Evolutionary conservation across 305 asterid species (phyloP).

Genomic region (Stenogyne calaminthoides): DNA sequence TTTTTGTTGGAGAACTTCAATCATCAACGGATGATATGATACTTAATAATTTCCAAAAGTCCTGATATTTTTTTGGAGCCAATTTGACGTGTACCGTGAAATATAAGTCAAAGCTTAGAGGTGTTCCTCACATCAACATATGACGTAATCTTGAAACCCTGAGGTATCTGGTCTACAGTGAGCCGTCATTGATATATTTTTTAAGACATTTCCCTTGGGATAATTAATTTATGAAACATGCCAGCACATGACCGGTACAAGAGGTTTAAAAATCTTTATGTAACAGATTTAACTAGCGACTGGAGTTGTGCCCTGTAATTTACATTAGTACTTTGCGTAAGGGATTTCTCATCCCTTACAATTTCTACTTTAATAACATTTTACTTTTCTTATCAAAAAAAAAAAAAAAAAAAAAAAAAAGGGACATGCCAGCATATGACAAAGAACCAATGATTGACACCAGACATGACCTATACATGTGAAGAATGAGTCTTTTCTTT

Average conservation of each 20-base stretch:
- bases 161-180: background rate
- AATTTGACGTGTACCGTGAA: conserved; percentile 4
- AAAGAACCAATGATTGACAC: background rate
- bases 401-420: background rate
- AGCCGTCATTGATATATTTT: background rate
- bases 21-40: conserved; percentile 14
- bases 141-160: conserved; percentile 4
- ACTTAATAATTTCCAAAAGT: conserved; percentile 1
- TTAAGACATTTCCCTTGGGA: background rate
- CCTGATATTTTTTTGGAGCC: conserved; percentile 9
- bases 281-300: too few relatives aligned
- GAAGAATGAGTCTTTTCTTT: conserved; percentile 19
- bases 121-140: conserved; percentile 3
- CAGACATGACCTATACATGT: background rate
- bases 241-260: background rate
- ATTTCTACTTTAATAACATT: too few relatives aligned
- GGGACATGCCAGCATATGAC: background rate
- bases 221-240: conserved; percentile 3
- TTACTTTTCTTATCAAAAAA: too few relatives aligned
- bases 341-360: too few relatives aligned
- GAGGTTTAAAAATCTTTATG: too few relatives aligned
- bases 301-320: too few relatives aligned
- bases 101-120: conserved; percentile 17
- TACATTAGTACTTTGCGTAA: too few relatives aligned
- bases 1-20: conserved; percentile 25